Conservation (phyloP, 2,329 filamentous ascomycete species). For the Pseudogymnoascus sp. region DNA sequence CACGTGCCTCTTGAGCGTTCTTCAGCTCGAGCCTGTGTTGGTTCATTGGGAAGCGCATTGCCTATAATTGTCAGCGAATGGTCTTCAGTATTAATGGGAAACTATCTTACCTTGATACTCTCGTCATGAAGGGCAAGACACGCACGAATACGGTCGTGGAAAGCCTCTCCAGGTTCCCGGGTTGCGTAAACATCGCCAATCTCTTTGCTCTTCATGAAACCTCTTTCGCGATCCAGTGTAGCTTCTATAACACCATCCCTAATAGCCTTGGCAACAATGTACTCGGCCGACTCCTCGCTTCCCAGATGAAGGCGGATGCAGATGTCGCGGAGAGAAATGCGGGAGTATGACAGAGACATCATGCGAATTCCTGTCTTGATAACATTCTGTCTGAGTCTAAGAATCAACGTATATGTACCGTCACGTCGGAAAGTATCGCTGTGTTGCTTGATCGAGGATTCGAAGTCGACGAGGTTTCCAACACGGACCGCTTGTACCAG, state of each 20-base stretch:
- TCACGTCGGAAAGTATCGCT: conserved; percentile 83
- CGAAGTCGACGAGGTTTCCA: conserved; percentile 90
- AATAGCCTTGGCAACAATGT: conserved; percentile 98
- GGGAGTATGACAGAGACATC: conserved; percentile 97
- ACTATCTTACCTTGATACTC: conserved; percentile 75
- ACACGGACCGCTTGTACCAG: conserved; percentile 92
- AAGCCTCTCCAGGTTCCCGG: conserved; percentile 88
- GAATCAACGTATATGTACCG: conserved; percentile 88
- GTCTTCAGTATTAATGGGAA: conserved; percentile 3
- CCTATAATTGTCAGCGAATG: conserved; percentile 39
- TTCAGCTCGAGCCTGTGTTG: conserved; percentile 95
- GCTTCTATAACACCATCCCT: conserved; percentile 96
- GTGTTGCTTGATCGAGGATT: conserved; percentile 75
- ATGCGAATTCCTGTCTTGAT: conserved; percentile 99
- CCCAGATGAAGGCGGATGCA: conserved; percentile 90
- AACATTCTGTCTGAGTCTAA: conserved; percentile 93
- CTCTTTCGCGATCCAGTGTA: conserved; percentile 83
- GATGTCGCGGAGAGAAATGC: conserved; percentile 93
- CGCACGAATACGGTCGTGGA: conserved; percentile 91
- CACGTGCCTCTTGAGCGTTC: conserved; percentile 95
- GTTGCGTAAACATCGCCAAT: conserved; percentile 94
- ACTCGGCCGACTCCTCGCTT: conserved; percentile 95
- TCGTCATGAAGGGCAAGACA: conserved; percentile 91
- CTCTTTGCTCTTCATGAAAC: conserved; percentile 98
- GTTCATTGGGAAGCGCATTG: conserved; percentile 99